Evolutionary conservation across 2,329 filamentous ascomycete species (phyloP), one percentile per base, ranked within the genome.

Genomic region (Volutella citrinella): DNA sequence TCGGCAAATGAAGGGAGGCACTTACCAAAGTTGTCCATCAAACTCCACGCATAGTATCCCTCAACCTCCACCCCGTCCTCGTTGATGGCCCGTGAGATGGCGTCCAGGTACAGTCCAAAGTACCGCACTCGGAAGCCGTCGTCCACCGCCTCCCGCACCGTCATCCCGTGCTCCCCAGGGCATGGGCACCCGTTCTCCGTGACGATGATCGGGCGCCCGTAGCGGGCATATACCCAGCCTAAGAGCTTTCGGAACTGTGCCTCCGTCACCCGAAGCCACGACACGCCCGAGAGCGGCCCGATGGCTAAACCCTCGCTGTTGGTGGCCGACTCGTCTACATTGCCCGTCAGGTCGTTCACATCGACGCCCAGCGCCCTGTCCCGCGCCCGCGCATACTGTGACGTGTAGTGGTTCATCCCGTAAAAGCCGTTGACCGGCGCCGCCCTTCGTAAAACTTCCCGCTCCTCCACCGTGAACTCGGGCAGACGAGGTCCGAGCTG

Each of bases 11-110:
- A n/a, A n/a, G n/a, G n/a, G n/a, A n/a, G n/a, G n/a, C n/a, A n/a
- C n/a, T n/a, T n/a, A n/a, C 52, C 60, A 22, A 61, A 52, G 24
- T 64, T 64, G 31, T 63, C 60, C 25, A 56, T 45, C 25, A 62
- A 51, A 7, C 52, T 55, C 61, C 60, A 64, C 2, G 51, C 60
- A 38, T 57, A 63, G 30, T 63, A 63, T 1, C 51, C 55, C 16
- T 55, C 44, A 14, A 63, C 48, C 4, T 47, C 45, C 1, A 59
- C 48, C 1, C 56, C 57, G 13, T 58, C 53, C 20, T 58, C 40
- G 3, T 49, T 53, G 14, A 49, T 42, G 39, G 27, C 48, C 27
- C 19, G 43, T 30, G 41, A 51, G 43, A 42, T 53, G n/a, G 53
- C 43, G 26, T 60, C 45, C 8, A 58, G 21, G 21, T 47, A 41